Evolutionary conservation across 805 yeast genomes (phyloP).

Genomic region (Teunomyces tritomae): DNA sequence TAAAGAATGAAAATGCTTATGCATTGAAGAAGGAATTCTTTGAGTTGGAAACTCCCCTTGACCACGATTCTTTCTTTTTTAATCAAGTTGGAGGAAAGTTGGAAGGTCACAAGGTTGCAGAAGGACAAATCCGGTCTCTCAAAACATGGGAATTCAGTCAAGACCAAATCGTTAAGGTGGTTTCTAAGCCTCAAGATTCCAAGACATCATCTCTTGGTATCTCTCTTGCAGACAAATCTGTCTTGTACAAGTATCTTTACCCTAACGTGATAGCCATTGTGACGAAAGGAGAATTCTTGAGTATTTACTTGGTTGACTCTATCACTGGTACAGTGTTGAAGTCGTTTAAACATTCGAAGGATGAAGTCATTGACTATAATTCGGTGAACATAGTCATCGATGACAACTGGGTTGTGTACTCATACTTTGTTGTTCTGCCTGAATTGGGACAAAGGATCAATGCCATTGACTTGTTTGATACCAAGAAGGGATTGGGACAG

Average conservation of each 20-base stretch:
- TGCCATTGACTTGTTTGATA: conserved; percentile 79
- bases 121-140: conserved; percentile 8
- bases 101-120: conserved; percentile 19
- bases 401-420: conserved; percentile 80
- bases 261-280: conserved; percentile 63
- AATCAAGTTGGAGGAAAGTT: conserved; percentile 13
- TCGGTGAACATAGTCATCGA: conserved; percentile 59
- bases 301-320: conserved; percentile 59
- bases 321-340: conserved; percentile 65
- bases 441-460: conserved; percentile 53
- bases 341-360: conserved; percentile 36
- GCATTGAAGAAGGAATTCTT: neutral
- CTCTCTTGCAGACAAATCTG: conserved; percentile 65
- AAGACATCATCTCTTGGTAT: conserved; percentile 57
- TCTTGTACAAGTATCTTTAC: conserved; percentile 78
- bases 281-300: conserved; percentile 28
- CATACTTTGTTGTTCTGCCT: conserved; percentile 54
- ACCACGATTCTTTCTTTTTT: conserved; percentile 14
- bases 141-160: conserved; percentile 31
- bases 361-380: conserved; percentile 35
- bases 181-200: conserved; percentile 19
- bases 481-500: conserved; percentile 47
- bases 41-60: neutral
- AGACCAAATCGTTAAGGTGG: conserved; percentile 18
- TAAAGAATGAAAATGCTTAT: neutral